Evolutionary conservation across 495 filamentous ascomycete genomes (phyloP).

Genomic region (Annulohypoxylon maeteangense): DNA sequence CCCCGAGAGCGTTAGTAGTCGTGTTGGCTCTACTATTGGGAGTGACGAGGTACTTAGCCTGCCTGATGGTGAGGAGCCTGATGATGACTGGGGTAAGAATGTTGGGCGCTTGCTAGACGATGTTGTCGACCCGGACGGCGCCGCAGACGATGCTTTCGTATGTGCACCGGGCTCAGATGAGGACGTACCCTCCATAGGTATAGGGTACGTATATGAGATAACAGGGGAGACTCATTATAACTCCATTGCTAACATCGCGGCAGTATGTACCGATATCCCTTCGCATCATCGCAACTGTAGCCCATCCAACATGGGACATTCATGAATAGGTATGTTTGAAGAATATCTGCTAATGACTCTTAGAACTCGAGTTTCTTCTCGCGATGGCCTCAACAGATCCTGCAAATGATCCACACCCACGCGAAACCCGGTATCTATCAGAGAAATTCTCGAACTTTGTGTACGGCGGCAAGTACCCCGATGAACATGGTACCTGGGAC

Average conservation of each 20-base stretch:
- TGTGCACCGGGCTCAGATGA: neutral
- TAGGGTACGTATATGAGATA: conserved; percentile 1
- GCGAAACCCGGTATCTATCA: conserved; percentile 19
- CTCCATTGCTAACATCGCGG: neutral
- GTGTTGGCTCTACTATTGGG: no score
- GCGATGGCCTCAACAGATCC: neutral
- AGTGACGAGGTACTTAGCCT: no score
- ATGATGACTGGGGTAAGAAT: neutral
- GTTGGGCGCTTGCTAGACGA: neutral
- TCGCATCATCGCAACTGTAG: neutral
- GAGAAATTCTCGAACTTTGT: neutral
- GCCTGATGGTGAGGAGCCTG: no score
- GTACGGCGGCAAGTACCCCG: no score
- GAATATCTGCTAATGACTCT: conserved; percentile 1
- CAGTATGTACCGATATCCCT: neutral
- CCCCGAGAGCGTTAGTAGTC: no score
- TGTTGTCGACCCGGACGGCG: neutral
- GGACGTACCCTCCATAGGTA: neutral
- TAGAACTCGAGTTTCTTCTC: conserved; percentile 35
- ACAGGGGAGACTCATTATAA: neutral
- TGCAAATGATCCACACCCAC: conserved; percentile 24
- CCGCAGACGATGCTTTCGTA: neutral
- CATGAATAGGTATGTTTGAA: no score
- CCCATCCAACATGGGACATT: neutral
- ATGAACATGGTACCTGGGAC: no score